Evolutionary conservation across 768 basidiomycete genomes (phyloP), one percentile per base, ranked within the genome.

Genomic region (Exsudoporus frostii): DNA sequence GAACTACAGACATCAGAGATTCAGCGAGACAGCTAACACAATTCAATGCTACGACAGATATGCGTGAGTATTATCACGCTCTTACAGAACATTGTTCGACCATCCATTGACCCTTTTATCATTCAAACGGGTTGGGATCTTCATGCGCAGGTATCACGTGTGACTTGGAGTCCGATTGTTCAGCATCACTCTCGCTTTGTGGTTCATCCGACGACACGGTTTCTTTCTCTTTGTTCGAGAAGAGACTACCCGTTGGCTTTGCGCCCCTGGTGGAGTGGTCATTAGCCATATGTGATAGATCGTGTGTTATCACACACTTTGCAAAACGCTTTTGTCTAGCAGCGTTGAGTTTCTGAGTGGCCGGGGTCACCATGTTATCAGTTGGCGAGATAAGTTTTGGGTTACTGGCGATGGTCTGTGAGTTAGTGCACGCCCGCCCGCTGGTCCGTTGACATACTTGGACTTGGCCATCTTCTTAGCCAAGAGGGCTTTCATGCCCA

Each of bases 391-490:
- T 77, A 65, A 83, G 92, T 32, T 83, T 83, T 20, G 91, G 88
- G 69, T 97, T 97, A 69, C 92, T 93, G 67, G 29, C 15, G 15
- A 55, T 17, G 34, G 48, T 60, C 62, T 56, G 51, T 33, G 45
- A 32, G 33, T 48, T 2, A 27, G 38, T 38, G 25, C 29, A 33
- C 5, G 22, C 41, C 9, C 39, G 36, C 19, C 17, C 14, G 27
- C 30, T 45, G 32, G 27, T 30, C 29, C 30, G 33, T 38, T 27
- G 25, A 80, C 92, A 65, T 51, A 96, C 95, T 83, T 83, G 65
- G 76, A 81, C 72, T 92, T 95, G 38, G 92, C 90, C 81, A 98
- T 81, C 76, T 85, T 91, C 80, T 97, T 98, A 11, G 90, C 92
- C 22, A 99, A 73, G 36, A 99, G 79, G 1, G 96, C 93, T 69